phyloP scores from a whole-genome alignment of 345 rosid species.

The Lepidium africanum region DNA sequence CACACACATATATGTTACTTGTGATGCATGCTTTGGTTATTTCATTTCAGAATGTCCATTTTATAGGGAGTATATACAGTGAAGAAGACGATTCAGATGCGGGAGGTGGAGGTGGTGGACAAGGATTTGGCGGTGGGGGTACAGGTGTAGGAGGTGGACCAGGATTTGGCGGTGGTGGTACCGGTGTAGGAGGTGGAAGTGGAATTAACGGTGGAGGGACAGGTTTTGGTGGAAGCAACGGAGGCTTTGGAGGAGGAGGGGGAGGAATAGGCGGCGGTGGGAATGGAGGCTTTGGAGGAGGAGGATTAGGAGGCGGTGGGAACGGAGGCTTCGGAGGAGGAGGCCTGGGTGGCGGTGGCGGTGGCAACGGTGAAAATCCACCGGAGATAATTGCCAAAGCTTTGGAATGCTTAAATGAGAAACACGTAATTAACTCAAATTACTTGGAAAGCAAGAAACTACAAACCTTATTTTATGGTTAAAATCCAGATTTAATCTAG shows the following conservation, averaged over 20 bases:
- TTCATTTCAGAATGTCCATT: neutral
- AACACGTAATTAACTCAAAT: slow-evolving; percentile 35
- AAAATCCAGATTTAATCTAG: slow-evolving; percentile 40
- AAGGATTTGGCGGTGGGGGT: slow-evolving; percentile 13
- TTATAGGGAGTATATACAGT: slow-evolving; percentile 31
- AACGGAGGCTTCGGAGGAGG: slow-evolving; percentile 17
- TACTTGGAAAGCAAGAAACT: neutral
- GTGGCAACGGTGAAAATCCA: slow-evolving; percentile 30
- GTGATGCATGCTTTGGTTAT: neutral
- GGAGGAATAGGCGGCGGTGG: neutral
- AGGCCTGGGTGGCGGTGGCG: slow-evolving; percentile 3
- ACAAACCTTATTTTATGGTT: neutral
- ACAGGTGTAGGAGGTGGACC: neutral
- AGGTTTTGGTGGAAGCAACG: neutral
- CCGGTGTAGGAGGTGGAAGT: neutral
- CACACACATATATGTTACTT: neutral
- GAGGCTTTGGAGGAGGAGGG: neutral
- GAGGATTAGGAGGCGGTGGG: neutral
- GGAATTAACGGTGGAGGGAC: slow-evolving; percentile 13
- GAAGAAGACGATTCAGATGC: slow-evolving; percentile 28
- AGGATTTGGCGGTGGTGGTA: neutral
- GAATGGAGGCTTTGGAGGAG: neutral
- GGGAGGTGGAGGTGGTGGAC: slow-evolving; percentile 7
- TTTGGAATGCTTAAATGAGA: slow-evolving; percentile 63
- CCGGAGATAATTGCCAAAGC: slow-evolving; percentile 63